Evolutionary conservation across 495 filamentous ascomycete genomes (phyloP), one percentile per base, ranked within the genome.

Genomic region (Talaromyces trachyspermus): DNA sequence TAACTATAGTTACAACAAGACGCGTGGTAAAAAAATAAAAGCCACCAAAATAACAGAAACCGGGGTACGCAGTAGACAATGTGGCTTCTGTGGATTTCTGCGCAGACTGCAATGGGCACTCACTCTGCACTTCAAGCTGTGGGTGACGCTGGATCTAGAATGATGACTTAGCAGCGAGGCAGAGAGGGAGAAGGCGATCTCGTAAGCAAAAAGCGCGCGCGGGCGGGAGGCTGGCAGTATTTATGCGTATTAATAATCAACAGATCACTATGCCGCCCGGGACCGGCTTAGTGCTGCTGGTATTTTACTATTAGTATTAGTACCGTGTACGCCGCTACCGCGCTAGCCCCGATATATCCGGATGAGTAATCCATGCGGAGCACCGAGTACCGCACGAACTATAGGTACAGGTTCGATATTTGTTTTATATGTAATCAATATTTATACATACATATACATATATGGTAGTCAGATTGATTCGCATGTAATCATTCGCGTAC

Each of bases 191-290:
- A 36, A 44, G 38, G 14, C 51, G 56, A 59, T 63, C 52, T 61
- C 60, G 60, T 63, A 63, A 63, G 58, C 58, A 59, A 50, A 30
- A 41, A 23, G 15, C n/a, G n/a, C n/a, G n/a, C n/a, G n/a, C n/a
- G 22, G 23, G 45, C 18, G 43, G 36, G 37, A 41, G 32, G 43
- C 41, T 43, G 19, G 45, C 38, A 48, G 43, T 46, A 48, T 54
- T 37, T 22, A n/a, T n/a, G 30, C n/a, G 7, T 15, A 33, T 46
- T 46, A 46, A 36, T 46, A 46, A 46, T 36, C 29, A 9, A 12
- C n/a, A 12, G 17, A n/a, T 19, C 17, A 17, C 11, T 4, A 4
- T 10, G 39, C 39, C 39, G 39, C 22, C 11, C 26, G 7, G 3
- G 39, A 23, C 26, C 22, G 22, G 35, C 17, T 1, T 19, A 1